Percentiles rank a stretch among this genome's conserved stretches.
These are phyloP conservation scores for Amanita pseudoporphyria DNA, from an alignment of 768 basidiomycete species.

Conservation along the genomic window DNA sequence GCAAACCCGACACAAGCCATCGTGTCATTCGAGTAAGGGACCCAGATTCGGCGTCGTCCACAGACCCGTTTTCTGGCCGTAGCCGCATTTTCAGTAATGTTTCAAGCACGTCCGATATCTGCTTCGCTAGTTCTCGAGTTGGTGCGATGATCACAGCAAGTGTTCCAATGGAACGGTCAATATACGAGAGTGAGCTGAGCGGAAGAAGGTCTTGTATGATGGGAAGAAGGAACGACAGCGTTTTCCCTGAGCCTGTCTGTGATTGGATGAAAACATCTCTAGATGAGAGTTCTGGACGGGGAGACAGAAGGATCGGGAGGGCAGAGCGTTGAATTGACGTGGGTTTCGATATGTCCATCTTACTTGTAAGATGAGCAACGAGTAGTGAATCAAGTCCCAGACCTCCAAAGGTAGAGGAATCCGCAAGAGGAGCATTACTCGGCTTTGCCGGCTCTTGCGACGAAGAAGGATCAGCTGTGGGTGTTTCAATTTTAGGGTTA, in stretches of 20 bases:
- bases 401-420: slow-evolving; percentile 70
- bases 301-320: slow-evolving; percentile 41
- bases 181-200: slow-evolving; percentile 81
- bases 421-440: slow-evolving; percentile 75
- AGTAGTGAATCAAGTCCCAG: slow-evolving; percentile 81
- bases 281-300: slow-evolving; percentile 24
- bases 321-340: slow-evolving; percentile 84
- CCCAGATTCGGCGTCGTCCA: slow-evolving; percentile 35
- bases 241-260: slow-evolving; percentile 97
- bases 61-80: slow-evolving; percentile 43
- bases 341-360: slow-evolving; percentile 77
- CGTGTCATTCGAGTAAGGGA: slow-evolving; percentile 47
- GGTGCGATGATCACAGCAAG: slow-evolving; percentile 92
- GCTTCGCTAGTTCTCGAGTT: slow-evolving; percentile 92
- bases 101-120: slow-evolving; percentile 94
- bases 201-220: slow-evolving; percentile 93
- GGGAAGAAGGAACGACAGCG: slow-evolving; percentile 85
- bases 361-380: slow-evolving; percentile 62
- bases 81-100: slow-evolving; percentile 68
- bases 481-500: slow-evolving; percentile 59
- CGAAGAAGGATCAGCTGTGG: slow-evolving; percentile 16
- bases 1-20: slow-evolving; percentile 88
- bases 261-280: slow-evolving; percentile 91
- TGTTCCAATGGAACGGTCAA: slow-evolving; percentile 91
- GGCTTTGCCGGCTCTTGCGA: slow-evolving; percentile 32